phyloP scores from a whole-genome alignment of 139 green algal species.

The Closterium sp. region DNA sequence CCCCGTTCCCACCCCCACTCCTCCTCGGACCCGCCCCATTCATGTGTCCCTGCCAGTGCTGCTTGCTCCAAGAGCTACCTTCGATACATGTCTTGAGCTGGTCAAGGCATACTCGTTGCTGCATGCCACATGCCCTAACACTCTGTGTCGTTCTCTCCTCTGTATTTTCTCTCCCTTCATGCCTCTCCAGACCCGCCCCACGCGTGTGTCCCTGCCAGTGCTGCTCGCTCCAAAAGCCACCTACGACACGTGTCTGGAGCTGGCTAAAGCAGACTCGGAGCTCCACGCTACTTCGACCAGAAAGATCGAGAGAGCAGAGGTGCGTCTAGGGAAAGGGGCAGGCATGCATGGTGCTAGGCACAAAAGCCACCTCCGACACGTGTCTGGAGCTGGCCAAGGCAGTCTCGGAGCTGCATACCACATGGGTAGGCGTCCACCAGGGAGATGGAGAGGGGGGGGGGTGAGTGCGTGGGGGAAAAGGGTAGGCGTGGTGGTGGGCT shows the following conservation, averaged over 20 bases:
- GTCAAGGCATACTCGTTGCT: conserved; percentile 29
- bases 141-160: too few relatives aligned
- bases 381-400: conserved; percentile 48
- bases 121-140: too few relatives aligned
- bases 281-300: neutral
- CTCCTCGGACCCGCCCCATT: neutral
- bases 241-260: conserved; percentile 51
- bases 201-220: conserved; percentile 55
- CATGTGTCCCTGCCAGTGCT: conserved; percentile 58
- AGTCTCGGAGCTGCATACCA: neutral
- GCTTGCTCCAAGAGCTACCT: conserved; percentile 46
- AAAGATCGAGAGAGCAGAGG: neutral
- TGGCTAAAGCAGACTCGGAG: conserved; percentile 44
- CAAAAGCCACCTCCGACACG: conserved; percentile 55
- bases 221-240: conserved; percentile 52
- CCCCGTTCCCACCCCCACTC: too few relatives aligned
- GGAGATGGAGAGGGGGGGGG: neutral
- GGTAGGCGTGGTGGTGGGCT: too few relatives aligned
- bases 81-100: conserved; percentile 53
- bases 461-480: too few relatives aligned
- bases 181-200: neutral
- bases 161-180: too few relatives aligned
- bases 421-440: neutral
- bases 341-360: conserved; percentile 59
- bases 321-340: neutral